Evolutionary conservation across 257 asterid species (phyloP).

Genomic region (Solanum piurae): DNA sequence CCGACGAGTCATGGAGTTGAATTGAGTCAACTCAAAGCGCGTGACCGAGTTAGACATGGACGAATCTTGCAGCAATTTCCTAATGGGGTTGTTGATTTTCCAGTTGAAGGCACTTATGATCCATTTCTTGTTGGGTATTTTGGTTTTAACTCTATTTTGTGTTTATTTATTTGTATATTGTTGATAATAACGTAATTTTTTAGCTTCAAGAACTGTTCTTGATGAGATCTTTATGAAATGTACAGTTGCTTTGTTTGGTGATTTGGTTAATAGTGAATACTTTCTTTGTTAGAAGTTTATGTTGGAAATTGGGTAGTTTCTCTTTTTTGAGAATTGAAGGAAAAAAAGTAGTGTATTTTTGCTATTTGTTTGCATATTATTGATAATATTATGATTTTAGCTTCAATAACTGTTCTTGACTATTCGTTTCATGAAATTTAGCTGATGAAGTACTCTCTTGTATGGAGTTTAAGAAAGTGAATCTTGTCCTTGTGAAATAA

Average conservation of each 20-base stretch:
- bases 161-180: background rate
- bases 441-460: background rate
- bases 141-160: background rate
- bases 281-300: background rate
- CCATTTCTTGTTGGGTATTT: constrained; percentile 87
- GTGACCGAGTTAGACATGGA: constrained; percentile 67
- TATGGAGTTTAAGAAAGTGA: background rate
- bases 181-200: background rate
- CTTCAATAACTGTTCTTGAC: background rate
- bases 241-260: background rate
- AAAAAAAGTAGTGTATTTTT: background rate
- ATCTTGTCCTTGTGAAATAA: background rate
- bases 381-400: background rate
- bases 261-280: background rate
- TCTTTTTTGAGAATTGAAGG: background rate
- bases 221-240: background rate
- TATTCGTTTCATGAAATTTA: background rate
- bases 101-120: constrained; percentile 79
- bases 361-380: background rate
- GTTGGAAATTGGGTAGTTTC: background rate
- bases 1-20: constrained; percentile 52
- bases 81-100: constrained; percentile 66
- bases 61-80: constrained; percentile 57
- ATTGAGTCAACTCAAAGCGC: constrained; percentile 59
- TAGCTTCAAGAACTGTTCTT: background rate